Conservation (phyloP, 805 yeast genomes). For the Sporopachydermia quercuum region DNA sequence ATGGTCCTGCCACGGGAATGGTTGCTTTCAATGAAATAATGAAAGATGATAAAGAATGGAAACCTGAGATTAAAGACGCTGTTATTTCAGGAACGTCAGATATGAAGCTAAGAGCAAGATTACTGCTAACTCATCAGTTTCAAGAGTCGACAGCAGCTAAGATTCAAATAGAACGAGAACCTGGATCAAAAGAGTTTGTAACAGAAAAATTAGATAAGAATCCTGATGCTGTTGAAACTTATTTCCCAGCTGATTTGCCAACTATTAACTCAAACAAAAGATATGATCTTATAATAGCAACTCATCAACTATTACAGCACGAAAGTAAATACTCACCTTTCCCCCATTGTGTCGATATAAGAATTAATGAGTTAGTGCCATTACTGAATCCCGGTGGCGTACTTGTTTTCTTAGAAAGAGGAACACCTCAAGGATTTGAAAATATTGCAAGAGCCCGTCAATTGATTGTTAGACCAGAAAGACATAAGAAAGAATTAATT, state of each 20-base stretch:
- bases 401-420: constrained; percentile 70
- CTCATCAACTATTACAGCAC: constrained; percentile 57
- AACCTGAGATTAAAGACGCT: constrained; percentile 51
- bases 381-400: constrained; percentile 68
- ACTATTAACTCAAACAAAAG: constrained; percentile 22
- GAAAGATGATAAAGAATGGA: constrained; percentile 22
- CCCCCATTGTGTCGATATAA: constrained; percentile 61
- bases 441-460: constrained; percentile 82
- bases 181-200: constrained; percentile 6
- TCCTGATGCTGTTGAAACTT: constrained; percentile 28
- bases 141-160: constrained; percentile 26
- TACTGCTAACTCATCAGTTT: constrained; percentile 54
- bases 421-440: constrained; percentile 83
- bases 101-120: constrained; percentile 72
- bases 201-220: constrained; percentile 6
- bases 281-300: constrained; percentile 74
- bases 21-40: constrained; percentile 74
- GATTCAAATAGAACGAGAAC: constrained; percentile 10
- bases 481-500: constrained; percentile 34
- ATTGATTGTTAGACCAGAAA: constrained; percentile 75
- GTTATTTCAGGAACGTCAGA: constrained; percentile 54
- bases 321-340: constrained; percentile 29
- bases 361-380: constrained; percentile 40
- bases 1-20: constrained; percentile 89
- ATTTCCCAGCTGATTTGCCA: constrained; percentile 39